phyloP scores from a whole-genome alignment of 352 stramenopile species.

The Globisporangium cylindrosporum region DNA sequence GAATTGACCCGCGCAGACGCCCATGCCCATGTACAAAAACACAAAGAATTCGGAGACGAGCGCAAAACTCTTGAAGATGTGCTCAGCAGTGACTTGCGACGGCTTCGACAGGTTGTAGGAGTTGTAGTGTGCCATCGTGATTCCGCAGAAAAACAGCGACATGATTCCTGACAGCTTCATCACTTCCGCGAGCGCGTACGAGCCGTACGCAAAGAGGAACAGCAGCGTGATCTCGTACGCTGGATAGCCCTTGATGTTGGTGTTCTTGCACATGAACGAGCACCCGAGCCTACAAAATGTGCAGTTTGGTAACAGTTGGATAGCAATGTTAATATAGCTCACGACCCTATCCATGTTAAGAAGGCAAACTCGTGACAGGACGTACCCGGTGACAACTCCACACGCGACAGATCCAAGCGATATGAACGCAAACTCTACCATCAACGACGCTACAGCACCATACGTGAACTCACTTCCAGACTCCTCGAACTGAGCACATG shows the following conservation, averaged over 20 bases:
- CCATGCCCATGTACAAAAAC: conserved; percentile 79
- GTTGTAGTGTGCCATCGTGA: conserved; percentile 84
- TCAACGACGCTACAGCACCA: conserved; percentile 48
- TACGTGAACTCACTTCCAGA: conserved; percentile 73
- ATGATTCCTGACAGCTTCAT: conserved; percentile 89
- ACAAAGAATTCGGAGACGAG: conserved; percentile 75
- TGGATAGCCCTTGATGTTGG: conserved; percentile 77
- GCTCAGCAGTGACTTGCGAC: conserved; percentile 60
- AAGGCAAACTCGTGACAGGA: neutral
- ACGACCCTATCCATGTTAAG: neutral
- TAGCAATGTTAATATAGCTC: neutral
- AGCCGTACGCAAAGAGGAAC: conserved; percentile 70
- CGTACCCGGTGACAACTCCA: conserved; percentile 68
- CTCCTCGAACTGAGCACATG: conserved; percentile 52
- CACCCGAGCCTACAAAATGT: conserved; percentile 47
- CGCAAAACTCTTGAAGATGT: conserved; percentile 78
- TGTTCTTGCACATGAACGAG: conserved; percentile 79
- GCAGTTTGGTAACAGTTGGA: neutral
- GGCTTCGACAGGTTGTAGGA: conserved; percentile 72
- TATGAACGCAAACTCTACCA: conserved; percentile 78
- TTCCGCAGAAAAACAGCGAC: conserved; percentile 90
- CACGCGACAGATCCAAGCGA: conserved; percentile 77
- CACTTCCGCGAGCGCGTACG: conserved; percentile 62
- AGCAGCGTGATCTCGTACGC: conserved; percentile 74
- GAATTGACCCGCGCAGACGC: conserved; percentile 63